Base-by-base conservation (phyloP, 2,329 filamentous ascomycete genomes). In the Verruconis gallopava region DNA sequence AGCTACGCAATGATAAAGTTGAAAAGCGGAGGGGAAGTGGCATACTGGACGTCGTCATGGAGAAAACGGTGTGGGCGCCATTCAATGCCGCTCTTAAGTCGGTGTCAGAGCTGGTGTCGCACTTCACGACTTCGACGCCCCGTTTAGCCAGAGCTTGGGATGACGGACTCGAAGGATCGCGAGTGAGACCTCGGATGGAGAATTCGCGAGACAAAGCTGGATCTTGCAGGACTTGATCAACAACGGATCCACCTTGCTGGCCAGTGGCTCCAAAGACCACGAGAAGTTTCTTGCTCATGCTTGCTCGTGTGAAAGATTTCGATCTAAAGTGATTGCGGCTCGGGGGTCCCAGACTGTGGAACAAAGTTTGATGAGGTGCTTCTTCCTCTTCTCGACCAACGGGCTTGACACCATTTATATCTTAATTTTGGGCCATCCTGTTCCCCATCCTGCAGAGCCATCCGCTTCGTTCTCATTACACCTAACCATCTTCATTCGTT, bases 231-330 rank as follows among this genome's bases (percentile, higher is more conserved):
- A 74, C 56, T 19, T 58, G 53, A 37, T 63, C 53, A 42, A 72
- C 56, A 5, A 72, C 58, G 5, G 66, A 67, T 9, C 66, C 57
- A 14, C 71, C 70, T 51, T 73, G 71, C 25, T 67, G 61, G 45
- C 70, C 69, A 0, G 70, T 73, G 17, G 68, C 69, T 5, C 70
- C 69, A 39, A 72, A 69, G 18, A 73, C 59, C 19, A 34, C 28
- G 34, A 46, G 14, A 30, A 40, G 11, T 30, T 30, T 9, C 43
- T 46, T 46, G 14, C 3, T 21, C 40, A 45, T 45, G n/a, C 6
- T 42, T 38, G 18, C 11, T n/a, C n/a, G n/a, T n/a, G n/a, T n/a
- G n/a, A n/a, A n/a, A n/a, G n/a, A n/a, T n/a, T n/a, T n/a, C n/a
- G n/a, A n/a, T n/a, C n/a, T n/a, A n/a, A n/a, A n/a, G n/a, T n/a